Evolutionary conservation across 345 rosid species (phyloP), one percentile per base, ranked within the genome.

Genomic region (Schrenkiella parvula): DNA sequence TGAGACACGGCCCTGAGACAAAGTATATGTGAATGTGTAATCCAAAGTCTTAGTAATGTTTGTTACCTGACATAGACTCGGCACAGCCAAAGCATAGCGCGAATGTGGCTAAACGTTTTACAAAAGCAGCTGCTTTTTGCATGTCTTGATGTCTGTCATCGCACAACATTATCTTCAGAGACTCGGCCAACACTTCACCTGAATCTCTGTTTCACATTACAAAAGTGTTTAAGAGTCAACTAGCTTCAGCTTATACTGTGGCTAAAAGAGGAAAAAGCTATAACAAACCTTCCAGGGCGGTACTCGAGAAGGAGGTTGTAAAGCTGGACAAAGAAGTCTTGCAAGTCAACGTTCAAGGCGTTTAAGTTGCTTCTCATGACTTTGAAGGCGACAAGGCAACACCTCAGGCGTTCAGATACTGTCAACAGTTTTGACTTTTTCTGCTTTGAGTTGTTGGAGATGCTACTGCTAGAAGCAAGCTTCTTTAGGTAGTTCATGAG

Each of bases 101-200:
- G 47, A 90, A 89, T 18, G 93, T 89, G 54, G 98, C 93, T 75
- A 95, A 79, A 58, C 97, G 97, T 79, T 95, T 90, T 17, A 82
- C 88, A 76, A 95, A 95, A 8, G 98, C 99, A 18, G 98, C 98
- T n/a, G 98, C 84, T 76, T 92, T 95, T 71, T 88, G 96, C 98
- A 88, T 92, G 81, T 95, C 99, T 55, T 88, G 98, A 34, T 91
- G 98, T 66, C 97, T 86, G 75, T 95, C 99, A 10, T 95, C 91
- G 60, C 87, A 91, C 77, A 95, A 67, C 99, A 95, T 90, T 42
- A 90, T 83, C 90, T 88, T 92, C 74, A 90, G 75, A 66, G 99
- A 91, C 81, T 95, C 99, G 2, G 92, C 89, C 69, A 92, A 77
- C 59, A 89, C 86, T 77, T 86, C 88, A 18, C 97, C 99, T 34